Evolutionary conservation across 2,329 filamentous ascomycete genomes (phyloP).

Genomic region (Cryoendolithus antarcticus): DNA sequence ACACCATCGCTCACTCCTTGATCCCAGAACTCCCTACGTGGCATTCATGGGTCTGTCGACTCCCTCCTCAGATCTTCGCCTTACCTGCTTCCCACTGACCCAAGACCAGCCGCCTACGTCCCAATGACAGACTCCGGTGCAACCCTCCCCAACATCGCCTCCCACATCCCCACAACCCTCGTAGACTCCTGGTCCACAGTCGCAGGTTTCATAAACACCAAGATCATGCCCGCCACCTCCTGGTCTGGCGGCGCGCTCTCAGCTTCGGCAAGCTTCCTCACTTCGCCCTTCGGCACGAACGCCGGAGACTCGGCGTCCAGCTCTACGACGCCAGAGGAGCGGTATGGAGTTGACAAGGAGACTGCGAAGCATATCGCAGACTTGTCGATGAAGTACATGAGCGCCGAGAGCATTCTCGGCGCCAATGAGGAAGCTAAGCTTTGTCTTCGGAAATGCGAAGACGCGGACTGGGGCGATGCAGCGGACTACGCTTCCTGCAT

Average conservation of each 20-base stretch:
- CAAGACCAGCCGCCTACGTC: constrained; percentile 30
- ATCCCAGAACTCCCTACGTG: constrained; percentile 18
- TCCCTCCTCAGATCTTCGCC: background rate
- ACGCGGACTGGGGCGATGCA: constrained; percentile 22
- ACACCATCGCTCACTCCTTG: constrained; percentile 23
- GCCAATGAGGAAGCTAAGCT: constrained; percentile 28
- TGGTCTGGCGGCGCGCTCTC: constrained; percentile 21
- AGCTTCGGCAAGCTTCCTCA: constrained; percentile 10
- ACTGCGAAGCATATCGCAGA: constrained; percentile 13
- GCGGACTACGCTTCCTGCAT: constrained; percentile 24
- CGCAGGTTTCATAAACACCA: constrained; percentile 21
- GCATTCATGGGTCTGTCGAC: constrained; percentile 15
- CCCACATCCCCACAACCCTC: constrained; percentile 17
- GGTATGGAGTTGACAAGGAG: constrained; percentile 15
- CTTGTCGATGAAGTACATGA: constrained; percentile 12
- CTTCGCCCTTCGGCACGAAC: background rate
- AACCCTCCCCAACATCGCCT: constrained; percentile 13
- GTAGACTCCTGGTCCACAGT: constrained; percentile 23
- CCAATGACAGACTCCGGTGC: constrained; percentile 24
- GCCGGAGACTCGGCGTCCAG: background rate
- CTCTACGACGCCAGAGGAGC: constrained; percentile 10
- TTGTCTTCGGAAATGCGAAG: constrained; percentile 24
- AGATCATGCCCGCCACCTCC: constrained; percentile 16
- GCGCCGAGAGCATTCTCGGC: constrained; percentile 22
- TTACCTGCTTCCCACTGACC: background rate